Conservation (phyloP, 306 rosid genomes). For the Cucumis cinereus region DNA sequence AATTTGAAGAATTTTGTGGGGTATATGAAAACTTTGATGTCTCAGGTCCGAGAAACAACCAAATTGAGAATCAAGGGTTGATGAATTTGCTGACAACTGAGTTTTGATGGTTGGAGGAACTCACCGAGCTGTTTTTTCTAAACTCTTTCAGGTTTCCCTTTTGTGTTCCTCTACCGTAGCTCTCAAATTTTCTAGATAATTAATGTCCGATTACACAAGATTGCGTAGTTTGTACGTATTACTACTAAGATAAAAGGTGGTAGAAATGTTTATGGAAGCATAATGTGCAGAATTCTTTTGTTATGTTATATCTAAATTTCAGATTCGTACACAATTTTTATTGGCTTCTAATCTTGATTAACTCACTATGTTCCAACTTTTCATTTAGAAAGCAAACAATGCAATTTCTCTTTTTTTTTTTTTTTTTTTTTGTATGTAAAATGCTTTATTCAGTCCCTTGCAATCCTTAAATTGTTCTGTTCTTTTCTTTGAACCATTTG, state of each 20-base stretch:
- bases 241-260: not conserved
- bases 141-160: conserved; percentile 16
- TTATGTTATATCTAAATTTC: not conserved
- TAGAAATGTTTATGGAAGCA: not conserved
- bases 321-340: not conserved
- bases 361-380: not conserved
- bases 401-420: not conserved
- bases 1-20: not conserved
- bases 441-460: not conserved
- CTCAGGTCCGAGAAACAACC: conserved; percentile 11
- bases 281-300: conserved; percentile 2
- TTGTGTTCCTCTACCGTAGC: conserved; percentile 21
- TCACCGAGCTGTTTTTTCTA: conserved; percentile 19
- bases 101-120: conserved; percentile 19
- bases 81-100: conserved; percentile 21
- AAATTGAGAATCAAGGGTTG: conserved; percentile 12
- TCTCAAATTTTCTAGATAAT: not conserved
- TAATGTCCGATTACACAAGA: not conserved
- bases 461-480: not conserved
- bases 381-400: not conserved
- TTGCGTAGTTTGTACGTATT: not conserved
- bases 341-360: not conserved
- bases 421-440: not conserved
- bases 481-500: not conserved
- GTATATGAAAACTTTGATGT: conserved; percentile 8